phyloP scores from a whole-genome alignment of 1,284 basidiomycete species.

The Flammula alnicola region DNA sequence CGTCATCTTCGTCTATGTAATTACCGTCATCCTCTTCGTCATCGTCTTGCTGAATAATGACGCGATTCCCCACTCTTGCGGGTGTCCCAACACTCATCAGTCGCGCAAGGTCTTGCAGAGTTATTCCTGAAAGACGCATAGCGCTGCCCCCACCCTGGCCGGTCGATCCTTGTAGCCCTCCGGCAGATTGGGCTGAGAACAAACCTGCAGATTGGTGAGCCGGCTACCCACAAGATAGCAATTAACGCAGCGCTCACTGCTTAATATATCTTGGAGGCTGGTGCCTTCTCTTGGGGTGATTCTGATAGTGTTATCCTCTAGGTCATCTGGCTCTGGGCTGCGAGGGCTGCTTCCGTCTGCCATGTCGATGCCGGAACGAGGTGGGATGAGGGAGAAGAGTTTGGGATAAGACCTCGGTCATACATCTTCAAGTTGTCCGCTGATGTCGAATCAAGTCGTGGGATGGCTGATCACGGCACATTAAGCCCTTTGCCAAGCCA shows the following conservation, averaged over 20 bases:
- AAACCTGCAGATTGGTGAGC: constrained; percentile 37
- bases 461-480: background rate
- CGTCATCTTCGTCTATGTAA: constrained; percentile 44
- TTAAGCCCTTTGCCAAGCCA: constrained; percentile 17
- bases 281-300: constrained; percentile 8
- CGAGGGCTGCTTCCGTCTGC: constrained; percentile 11
- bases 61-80: constrained; percentile 24
- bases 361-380: constrained; percentile 10
- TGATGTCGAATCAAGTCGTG: constrained; percentile 9
- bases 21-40: constrained; percentile 46
- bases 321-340: constrained; percentile 1
- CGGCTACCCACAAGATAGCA: background rate
- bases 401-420: constrained; percentile 4
- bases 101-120: constrained; percentile 32
- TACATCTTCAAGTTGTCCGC: constrained; percentile 1
- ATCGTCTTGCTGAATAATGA: constrained; percentile 37
- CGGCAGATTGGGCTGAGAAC: constrained; percentile 42
- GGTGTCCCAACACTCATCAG: constrained; percentile 26
- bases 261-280: constrained; percentile 23
- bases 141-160: constrained; percentile 11
- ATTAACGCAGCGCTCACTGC: constrained; percentile 11
- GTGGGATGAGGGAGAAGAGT: constrained; percentile 6
- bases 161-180: constrained; percentile 17
- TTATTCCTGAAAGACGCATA: constrained; percentile 35
- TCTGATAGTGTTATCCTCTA: background rate